Evolutionary conservation across 306 rosid genomes (phyloP).

Genomic region (Parietaria judaica): DNA sequence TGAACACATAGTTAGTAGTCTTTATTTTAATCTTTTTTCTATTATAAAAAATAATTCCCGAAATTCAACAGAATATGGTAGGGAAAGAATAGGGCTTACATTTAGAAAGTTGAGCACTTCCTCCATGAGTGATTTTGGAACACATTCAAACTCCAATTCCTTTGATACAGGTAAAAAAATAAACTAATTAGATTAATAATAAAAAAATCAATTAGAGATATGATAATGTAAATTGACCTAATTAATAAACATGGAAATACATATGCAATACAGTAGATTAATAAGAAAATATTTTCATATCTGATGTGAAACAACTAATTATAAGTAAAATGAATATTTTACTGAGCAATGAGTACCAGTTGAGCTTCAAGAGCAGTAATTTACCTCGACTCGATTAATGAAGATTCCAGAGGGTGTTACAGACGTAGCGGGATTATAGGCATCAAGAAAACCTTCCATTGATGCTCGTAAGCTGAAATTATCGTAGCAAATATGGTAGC

Average conservation of each 20-base stretch:
- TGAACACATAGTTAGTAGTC: too few relatives aligned
- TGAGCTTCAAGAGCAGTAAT: conserved; percentile 24
- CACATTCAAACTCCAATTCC: conserved; percentile 90
- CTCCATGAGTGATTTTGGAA: conserved; percentile 79
- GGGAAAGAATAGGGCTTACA: conserved; percentile 39
- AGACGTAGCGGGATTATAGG: conserved; percentile 61
- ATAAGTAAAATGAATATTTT: too few relatives aligned
- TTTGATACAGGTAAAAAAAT: conserved; percentile 25
- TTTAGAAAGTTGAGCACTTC: conserved; percentile 68
- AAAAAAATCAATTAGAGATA: neutral
- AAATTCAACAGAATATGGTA: neutral
- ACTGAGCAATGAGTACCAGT: neutral
- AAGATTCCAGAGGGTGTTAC: conserved; percentile 87
- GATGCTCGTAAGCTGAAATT: conserved; percentile 73
- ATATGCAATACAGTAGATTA: too few relatives aligned
- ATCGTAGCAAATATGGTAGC: neutral
- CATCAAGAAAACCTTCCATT: conserved; percentile 89
- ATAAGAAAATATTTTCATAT: too few relatives aligned
- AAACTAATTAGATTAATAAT: conserved; percentile 19
- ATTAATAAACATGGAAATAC: too few relatives aligned
- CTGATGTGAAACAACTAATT: too few relatives aligned
- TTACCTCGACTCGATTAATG: conserved; percentile 80
- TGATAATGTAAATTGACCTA: too few relatives aligned
- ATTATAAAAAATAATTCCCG: conserved; percentile 5
- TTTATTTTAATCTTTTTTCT: too few relatives aligned